A percentile compares a stretch with the other conserved stretches of the same genome.
Evolutionary conservation across 768 basidiomycete species (phyloP).

Genomic region (Lentinula sp.): DNA sequence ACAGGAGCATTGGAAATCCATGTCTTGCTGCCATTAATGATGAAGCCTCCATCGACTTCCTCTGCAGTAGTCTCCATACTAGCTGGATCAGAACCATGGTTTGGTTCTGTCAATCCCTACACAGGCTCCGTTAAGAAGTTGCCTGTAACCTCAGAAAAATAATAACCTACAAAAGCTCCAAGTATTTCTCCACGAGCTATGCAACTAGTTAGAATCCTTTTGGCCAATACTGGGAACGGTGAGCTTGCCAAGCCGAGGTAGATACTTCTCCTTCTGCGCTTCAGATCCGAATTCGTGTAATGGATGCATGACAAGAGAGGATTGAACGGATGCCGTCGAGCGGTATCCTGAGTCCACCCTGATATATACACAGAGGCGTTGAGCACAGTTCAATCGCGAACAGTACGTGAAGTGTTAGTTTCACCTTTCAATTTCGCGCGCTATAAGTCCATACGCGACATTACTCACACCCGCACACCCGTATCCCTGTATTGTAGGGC

Average conservation of each 20-base stretch:
- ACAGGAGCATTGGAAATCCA: conserved; percentile 96
- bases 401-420: neutral
- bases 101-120: conserved; percentile 92
- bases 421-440: conserved; percentile 88
- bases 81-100: conserved; percentile 95
- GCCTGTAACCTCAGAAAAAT: neutral
- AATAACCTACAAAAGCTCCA: conserved; percentile 82
- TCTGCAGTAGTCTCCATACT: conserved; percentile 94
- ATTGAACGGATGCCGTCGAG: conserved; percentile 92
- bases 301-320: conserved; percentile 94
- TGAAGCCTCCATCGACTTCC: conserved; percentile 79
- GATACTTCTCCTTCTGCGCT: conserved; percentile 85
- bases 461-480: conserved; percentile 89
- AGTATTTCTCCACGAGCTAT: conserved; percentile 79
- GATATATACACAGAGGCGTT: neutral
- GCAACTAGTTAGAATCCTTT: conserved; percentile 6
- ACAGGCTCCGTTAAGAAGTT: neutral
- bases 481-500: conserved; percentile 89
- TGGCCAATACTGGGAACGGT: neutral
- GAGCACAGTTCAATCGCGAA: neutral
- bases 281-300: conserved; percentile 86
- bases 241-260: conserved; percentile 69
- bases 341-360: conserved; percentile 97
- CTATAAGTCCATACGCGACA: conserved; percentile 92
- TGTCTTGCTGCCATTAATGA: conserved; percentile 89